A percentile compares a stretch with the other conserved stretches of the same genome.
phyloP scores from a whole-genome alignment of 441 rosid species.

The Flueggea neowawraea region DNA sequence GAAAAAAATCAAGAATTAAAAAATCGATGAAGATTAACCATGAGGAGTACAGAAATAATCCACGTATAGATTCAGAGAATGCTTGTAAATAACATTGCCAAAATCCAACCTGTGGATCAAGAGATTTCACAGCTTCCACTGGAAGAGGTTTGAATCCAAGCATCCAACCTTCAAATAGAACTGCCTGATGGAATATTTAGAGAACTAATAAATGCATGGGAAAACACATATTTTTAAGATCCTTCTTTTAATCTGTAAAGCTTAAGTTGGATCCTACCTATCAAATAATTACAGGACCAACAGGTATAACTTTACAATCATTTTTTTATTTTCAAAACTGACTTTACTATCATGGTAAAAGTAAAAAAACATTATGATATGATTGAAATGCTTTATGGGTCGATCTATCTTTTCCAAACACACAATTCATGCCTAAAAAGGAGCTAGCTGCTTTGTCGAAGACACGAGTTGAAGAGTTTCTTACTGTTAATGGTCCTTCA shows the following conservation, averaged over 20 bases:
- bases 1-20: not conserved
- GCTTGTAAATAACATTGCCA: not conserved
- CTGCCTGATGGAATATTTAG: slow-evolving; percentile 43
- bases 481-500: slow-evolving; percentile 87
- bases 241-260: not conserved
- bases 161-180: slow-evolving; percentile 99
- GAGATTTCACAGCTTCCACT: slow-evolving; percentile 51
- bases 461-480: not conserved
- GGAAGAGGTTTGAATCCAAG: slow-evolving; percentile 90
- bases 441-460: too few relatives aligned
- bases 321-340: too few relatives aligned
- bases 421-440: too few relatives aligned
- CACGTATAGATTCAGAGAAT: too few relatives aligned
- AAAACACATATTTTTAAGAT: not conserved
- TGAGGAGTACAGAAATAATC: not conserved
- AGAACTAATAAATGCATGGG: not conserved
- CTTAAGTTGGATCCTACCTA: too few relatives aligned
- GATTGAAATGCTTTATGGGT: too few relatives aligned
- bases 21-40: not conserved
- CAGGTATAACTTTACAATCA: too few relatives aligned
- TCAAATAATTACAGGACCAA: too few relatives aligned
- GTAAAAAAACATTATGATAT: too few relatives aligned
- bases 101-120: slow-evolving; percentile 78
- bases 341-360: too few relatives aligned
- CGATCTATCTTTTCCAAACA: too few relatives aligned